phyloP scores from a whole-genome alignment of 805 yeast species.

The Danielia oregonensis region DNA sequence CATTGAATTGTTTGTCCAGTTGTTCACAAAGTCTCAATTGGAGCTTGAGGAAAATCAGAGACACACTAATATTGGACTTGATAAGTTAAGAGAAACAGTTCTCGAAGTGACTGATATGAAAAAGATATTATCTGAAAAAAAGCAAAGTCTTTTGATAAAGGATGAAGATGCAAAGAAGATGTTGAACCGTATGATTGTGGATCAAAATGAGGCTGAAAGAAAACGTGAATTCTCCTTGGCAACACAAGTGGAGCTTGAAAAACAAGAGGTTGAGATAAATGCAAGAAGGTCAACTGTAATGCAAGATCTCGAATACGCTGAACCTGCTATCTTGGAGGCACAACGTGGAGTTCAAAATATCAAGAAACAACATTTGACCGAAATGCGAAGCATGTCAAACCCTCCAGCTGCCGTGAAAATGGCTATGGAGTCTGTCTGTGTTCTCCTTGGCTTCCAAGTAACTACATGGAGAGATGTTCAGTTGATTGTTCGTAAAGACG shows the following conservation, averaged over 20 bases:
- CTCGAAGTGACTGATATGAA: conserved; percentile 63
- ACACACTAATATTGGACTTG: conserved; percentile 70
- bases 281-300: conserved; percentile 52
- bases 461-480: conserved; percentile 81
- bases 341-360: conserved; percentile 87
- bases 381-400: conserved; percentile 80
- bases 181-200: conserved; percentile 70
- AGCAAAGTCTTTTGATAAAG: conserved; percentile 46
- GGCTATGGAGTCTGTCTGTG: conserved; percentile 85
- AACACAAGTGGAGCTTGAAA: conserved; percentile 64
- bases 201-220: conserved; percentile 90
- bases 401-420: conserved; percentile 87
- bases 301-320: conserved; percentile 67
- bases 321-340: conserved; percentile 83
- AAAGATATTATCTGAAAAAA: conserved; percentile 50
- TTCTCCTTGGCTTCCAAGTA: conserved; percentile 68
- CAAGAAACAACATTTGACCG: conserved; percentile 88
- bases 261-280: conserved; percentile 60
- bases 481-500: conserved; percentile 74
- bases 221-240: conserved; percentile 81
- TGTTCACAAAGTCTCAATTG: conserved; percentile 41
- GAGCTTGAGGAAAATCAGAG: conserved; percentile 63
- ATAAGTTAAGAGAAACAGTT: conserved; percentile 72
- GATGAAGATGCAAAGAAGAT: conserved; percentile 67
- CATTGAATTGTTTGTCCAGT: conserved; percentile 38